Percentiles rank a stretch among this genome's conserved stretches.
phyloP scores from a whole-genome alignment of 2,329 filamentous ascomycete genomes.

The Diaporthe vexans region DNA sequence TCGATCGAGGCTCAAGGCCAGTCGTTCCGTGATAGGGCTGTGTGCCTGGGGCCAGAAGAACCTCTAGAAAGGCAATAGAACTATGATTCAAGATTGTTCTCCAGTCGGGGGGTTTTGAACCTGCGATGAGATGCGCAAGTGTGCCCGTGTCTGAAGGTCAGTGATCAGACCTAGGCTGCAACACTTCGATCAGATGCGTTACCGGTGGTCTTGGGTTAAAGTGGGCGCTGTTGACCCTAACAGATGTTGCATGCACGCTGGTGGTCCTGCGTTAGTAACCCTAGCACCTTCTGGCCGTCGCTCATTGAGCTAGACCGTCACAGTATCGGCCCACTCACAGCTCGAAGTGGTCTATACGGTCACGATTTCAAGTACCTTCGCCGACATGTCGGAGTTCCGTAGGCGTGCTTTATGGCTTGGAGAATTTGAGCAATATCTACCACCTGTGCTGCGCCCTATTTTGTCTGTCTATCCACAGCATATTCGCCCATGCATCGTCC shows the following conservation, averaged over 20 bases:
- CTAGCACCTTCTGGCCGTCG: neutral
- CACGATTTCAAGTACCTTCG: neutral
- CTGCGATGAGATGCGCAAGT: neutral
- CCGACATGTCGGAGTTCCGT: neutral
- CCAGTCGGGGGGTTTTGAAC: slow-evolving; percentile 6
- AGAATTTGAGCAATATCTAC: neutral
- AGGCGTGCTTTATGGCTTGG: neutral
- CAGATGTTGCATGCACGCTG: neutral
- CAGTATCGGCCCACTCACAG: neutral
- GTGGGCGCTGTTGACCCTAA: neutral
- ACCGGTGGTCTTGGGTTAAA: neutral
- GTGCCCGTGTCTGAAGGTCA: neutral
- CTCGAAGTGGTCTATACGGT: neutral
- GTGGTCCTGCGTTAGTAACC: neutral
- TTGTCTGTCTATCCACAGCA: neutral
- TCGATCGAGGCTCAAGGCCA: slow-evolving; percentile 28
- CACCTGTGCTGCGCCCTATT: too few relatives aligned
- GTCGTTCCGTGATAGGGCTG: slow-evolving; percentile 1
- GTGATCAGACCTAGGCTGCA: slow-evolving; percentile 14
- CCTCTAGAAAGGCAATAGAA: slow-evolving; percentile 1
- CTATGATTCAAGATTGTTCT: neutral
- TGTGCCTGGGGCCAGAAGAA: slow-evolving; percentile 3
- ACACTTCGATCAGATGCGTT: slow-evolving; percentile 1
- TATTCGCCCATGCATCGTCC: neutral
- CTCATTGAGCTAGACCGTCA: neutral